Base-by-base conservation (phyloP, 2,329 filamentous ascomycete species). In the Cryphonectria naterciae region DNA sequence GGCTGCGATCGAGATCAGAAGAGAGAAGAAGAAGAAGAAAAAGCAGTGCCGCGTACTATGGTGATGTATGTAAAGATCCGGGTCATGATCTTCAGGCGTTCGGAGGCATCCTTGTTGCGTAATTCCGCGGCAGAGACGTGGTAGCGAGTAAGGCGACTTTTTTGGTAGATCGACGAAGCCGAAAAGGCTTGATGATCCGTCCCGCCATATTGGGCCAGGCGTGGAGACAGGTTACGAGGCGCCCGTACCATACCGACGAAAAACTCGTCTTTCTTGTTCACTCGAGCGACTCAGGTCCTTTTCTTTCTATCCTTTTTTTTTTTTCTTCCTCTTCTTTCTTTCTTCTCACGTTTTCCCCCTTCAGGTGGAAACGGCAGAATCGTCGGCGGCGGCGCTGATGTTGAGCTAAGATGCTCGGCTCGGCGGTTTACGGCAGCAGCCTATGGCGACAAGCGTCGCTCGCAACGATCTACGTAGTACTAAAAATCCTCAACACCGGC, bases 161-260 rank as follows among this genome's bases (percentile, higher is more conserved):
- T 32, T 8, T 49, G 46, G 46, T 25, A 37, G 52, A 67, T 67
- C 52, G 54, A 32, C 65, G 43, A 46, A 46, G 52, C 65, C n/a
- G 37, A 35, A 60, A 61, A 49, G 37, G 52, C 52, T 41, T 60
- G 68, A 52, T 58, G 68, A 70, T 72, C 68, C 52, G 67, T 70
- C 60, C 65, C 71, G 56, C 52, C 62, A 62, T 46, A 37, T 65
- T 35, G 64, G 61, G 39, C 39, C 41, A 43, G 60, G n/a, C 61
- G 61, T 64, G 61, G 37, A 64, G 37, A 64, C 61, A 46, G 37
- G 39, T 15, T 46, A 41, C 32, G 28, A 58, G 15, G 15, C 54
- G 25, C 37, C 6, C 8, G n/a, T 43, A 39, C 11, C 8, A 13
- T 43, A 39, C 11, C 35, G 4, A 17, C 60, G 60, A 46, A 32